Base-by-base conservation (phyloP, 2,329 filamentous ascomycete genomes). In the Apiospora aurea region DNA sequence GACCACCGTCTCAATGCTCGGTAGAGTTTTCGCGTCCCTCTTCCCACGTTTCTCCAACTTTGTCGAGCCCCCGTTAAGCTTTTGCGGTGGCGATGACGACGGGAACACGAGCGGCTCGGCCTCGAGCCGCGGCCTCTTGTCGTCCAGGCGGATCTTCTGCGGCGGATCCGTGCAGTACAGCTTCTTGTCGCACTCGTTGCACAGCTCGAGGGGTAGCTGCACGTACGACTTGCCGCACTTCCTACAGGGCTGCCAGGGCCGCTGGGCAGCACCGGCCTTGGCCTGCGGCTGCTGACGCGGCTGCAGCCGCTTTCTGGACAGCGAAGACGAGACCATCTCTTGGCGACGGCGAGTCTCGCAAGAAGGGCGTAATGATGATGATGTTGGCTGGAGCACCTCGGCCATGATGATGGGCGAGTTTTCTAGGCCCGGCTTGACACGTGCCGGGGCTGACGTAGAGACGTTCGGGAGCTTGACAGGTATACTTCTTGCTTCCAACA, bases 171-270 rank as follows among this genome's bases (percentile, higher is more conserved):
- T 29, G 18, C 46, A 49, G 4, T 38, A 38, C 44, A n/a, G 26
- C 67, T 46, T 49, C 67, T 38, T 29, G 26, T 49, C 67, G 14
- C 67, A 69, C 18, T 69, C 67, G 44, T 69, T 49, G 67, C 67
- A 69, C 8, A 47, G 24, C 38, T 69, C 44, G 16, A 26, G 29
- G 24, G 67, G 67, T 18, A 69, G 18, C 67, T 69, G 67, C 67
- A 69, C 67, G 67, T 69, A 69, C 44, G 67, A 69, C 7, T 47
- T 69, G 3, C 67, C 67, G 44, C 67, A 69, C 26, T 38, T 69
- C 47, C 67, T 46, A 49, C 67, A 69, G 6, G 67, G 67, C 67
- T 69, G 67, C 67, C 67, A 69, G 44, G 67, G 67, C 44, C n/a
- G 66, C 34, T 67, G 38, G 44, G 67, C 14, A 24, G 16, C 44